Conservation (phyloP, 441 rosid species). For the Hypseocharis bilobata region DNA sequence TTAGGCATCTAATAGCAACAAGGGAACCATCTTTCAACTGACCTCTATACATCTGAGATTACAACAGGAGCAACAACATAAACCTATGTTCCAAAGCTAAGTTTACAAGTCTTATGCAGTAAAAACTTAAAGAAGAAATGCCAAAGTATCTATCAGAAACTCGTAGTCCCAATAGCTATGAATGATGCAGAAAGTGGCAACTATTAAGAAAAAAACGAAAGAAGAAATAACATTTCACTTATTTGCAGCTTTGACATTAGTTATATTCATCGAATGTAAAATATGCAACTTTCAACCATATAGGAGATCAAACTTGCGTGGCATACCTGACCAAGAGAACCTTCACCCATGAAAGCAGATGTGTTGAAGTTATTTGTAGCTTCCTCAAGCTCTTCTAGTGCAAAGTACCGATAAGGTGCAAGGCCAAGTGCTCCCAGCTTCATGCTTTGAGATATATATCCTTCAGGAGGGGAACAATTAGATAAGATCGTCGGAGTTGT, state of each 20-base stretch:
- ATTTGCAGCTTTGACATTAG: too few species aligned
- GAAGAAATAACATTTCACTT: too few species aligned
- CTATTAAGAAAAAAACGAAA: too few species aligned
- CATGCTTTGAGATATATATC: slow-evolving; percentile 82
- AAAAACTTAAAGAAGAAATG: too few species aligned
- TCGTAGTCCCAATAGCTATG: not conserved
- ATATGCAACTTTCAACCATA: not conserved
- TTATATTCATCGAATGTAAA: too few species aligned
- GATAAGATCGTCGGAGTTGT: too few species aligned
- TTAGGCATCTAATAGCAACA: slow-evolving; percentile 61
- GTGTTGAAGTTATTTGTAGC: slow-evolving; percentile 76
- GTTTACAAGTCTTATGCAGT: too few species aligned
- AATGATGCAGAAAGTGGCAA: not conserved
- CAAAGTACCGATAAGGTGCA: slow-evolving; percentile 72
- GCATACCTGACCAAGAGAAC: slow-evolving; percentile 81
- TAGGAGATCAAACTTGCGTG: slow-evolving; percentile 1
- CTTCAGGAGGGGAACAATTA: slow-evolving; percentile 36
- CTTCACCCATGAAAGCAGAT: slow-evolving; percentile 84
- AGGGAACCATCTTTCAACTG: slow-evolving; percentile 62
- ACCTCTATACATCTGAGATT: slow-evolving; percentile 71
- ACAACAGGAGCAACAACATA: slow-evolving; percentile 8
- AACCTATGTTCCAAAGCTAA: too few species aligned
- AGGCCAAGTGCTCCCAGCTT: slow-evolving; percentile 77
- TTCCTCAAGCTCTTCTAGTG: slow-evolving; percentile 74
- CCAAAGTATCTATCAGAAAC: not conserved